Conservation (phyloP, 345 rosid genomes). For the Brassica carinata region DNA sequence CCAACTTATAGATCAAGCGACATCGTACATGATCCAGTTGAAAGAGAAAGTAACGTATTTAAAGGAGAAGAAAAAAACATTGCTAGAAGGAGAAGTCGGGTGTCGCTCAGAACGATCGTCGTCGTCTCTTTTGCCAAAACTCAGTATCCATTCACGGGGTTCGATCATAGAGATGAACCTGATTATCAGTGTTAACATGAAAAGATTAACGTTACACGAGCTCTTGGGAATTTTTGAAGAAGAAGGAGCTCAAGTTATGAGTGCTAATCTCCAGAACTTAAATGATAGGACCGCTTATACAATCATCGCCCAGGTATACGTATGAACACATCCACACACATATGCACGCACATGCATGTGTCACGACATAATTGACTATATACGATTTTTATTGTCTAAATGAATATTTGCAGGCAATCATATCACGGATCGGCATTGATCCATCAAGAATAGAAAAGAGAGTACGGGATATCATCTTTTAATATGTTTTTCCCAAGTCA, state of each 20-base stretch:
- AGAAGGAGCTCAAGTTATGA: constrained; percentile 40
- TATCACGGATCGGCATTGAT: constrained; percentile 33
- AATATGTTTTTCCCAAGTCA: background rate
- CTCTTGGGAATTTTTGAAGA: constrained; percentile 32
- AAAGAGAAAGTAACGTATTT: constrained; percentile 19
- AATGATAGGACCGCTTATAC: constrained; percentile 25
- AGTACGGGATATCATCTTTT: constrained; percentile 11
- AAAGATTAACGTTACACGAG: constrained; percentile 18
- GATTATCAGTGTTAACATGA: constrained; percentile 8
- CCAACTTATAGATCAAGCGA: constrained; percentile 30
- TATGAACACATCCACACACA: background rate
- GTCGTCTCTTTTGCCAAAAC: constrained; percentile 22
- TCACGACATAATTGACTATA: background rate
- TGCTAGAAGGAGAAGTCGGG: constrained; percentile 9
- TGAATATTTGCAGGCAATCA: constrained; percentile 30
- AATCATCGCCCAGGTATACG: constrained; percentile 18
- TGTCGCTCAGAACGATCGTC: background rate
- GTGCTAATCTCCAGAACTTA: constrained; percentile 22
- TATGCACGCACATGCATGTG: background rate
- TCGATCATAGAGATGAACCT: constrained; percentile 36
- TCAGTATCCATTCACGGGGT: constrained; percentile 18
- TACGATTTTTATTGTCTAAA: background rate
- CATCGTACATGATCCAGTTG: constrained; percentile 18
- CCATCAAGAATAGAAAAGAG: constrained; percentile 29
- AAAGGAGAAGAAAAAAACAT: constrained; percentile 18